Percentiles rank a stretch among this genome's conserved stretches.
These are phyloP conservation scores for Collybia nuda DNA, from an alignment of 768 basidiomycete genomes.

Conservation along the genomic window DNA sequence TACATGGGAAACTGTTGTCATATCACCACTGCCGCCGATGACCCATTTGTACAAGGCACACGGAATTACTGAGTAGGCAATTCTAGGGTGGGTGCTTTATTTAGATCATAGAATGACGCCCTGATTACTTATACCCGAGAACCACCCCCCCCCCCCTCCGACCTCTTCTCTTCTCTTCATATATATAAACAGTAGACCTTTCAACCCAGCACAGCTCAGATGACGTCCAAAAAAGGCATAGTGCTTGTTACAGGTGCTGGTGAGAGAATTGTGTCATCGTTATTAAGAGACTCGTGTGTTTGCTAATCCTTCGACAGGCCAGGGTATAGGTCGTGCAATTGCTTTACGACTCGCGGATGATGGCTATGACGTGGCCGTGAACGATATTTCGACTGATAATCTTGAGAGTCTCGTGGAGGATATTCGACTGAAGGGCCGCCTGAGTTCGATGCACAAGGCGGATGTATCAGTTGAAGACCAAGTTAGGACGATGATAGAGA, in stretches of 20 bases:
- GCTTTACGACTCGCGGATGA: slow-evolving; percentile 12
- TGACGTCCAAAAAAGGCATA: slow-evolving; percentile 1
- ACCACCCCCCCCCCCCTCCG: too few species aligned
- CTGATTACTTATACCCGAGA: too few species aligned
- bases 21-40: too few species aligned
- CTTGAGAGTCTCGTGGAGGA: slow-evolving; percentile 9
- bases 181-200: too few species aligned
- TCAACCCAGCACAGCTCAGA: too few species aligned
- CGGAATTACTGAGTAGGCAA: too few species aligned
- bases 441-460: slow-evolving; percentile 8
- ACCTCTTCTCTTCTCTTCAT: too few species aligned
- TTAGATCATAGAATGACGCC: too few species aligned
- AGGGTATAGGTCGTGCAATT: slow-evolving; percentile 10
- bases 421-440: slow-evolving; percentile 17
- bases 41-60: too few species aligned
- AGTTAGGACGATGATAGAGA: slow-evolving; percentile 23
- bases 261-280: neutral
- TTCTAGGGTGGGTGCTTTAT: too few species aligned
- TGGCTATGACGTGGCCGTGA: slow-evolving; percentile 13
- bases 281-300: too few species aligned
- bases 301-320: neutral
- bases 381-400: slow-evolving; percentile 32
- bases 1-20: too few species aligned
- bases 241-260: slow-evolving; percentile 2
- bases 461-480: slow-evolving; percentile 21